Evolutionary conservation across 345 rosid species (phyloP), one percentile per base, ranked within the genome.

Genomic region (Salix arbutifolia): DNA sequence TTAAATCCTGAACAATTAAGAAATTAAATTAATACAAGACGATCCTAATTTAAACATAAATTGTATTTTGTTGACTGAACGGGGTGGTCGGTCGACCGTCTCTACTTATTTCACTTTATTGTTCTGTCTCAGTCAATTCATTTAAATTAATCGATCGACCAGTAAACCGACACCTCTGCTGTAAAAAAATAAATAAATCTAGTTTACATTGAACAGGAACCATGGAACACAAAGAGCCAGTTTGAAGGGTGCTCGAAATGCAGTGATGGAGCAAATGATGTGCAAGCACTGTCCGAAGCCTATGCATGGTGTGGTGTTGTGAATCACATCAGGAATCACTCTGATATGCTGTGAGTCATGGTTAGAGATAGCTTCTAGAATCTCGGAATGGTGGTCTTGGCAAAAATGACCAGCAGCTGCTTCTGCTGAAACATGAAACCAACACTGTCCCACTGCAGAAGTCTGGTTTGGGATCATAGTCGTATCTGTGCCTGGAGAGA

Each of bases 351-450:
- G 8, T 0, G 77, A n/a, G 76, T 71, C 73, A 73, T 83, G 81
- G 74, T 69, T 38, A 19, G 74, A 6, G 81, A 74, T 30, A 78
- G 76, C 76, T 76, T 83, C 79, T 69, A 86, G 76, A 81, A 82
- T 77, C 70, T 76, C 12, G 73, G 42, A 61, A 35, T 72, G 6
- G 77, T 35, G 28, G 69, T 84, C 46, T 52, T 75, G 48, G 48
- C 75, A 46, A 72, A 83, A 28, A 77, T 21, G 64, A 69, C 83
- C 84, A 48, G 74, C 74, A 13, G 80, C 81, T 46, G 84, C 87
- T 84, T 72, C 82, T 13, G 74, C 70, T 5, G 83, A 82, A 46
- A 71, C 69, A 84, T 65, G 77, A 33, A 19, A 78, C 33, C 71
- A 72, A 75, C 71, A 74, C 67, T 28, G 71, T 14, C 76, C 2